These are phyloP conservation scores for Heritiera fomes DNA, from an alignment of 345 rosid genomes.

Conservation along the genomic window DNA sequence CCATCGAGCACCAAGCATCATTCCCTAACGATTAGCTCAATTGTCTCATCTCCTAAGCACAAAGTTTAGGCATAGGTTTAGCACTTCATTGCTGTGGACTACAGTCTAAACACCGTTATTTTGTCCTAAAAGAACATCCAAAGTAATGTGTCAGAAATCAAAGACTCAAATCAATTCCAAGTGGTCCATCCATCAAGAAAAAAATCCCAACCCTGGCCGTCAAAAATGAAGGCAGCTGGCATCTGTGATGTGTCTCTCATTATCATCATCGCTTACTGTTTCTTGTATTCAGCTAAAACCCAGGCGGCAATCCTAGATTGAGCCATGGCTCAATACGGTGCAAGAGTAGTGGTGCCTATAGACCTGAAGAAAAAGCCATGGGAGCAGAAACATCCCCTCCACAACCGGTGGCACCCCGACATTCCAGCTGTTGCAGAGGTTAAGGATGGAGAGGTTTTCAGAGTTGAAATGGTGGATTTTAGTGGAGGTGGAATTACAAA, in stretches of 20 bases:
- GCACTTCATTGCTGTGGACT: no score
- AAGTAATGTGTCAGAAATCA: background rate
- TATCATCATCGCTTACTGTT: background rate
- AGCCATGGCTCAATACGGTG: conserved; percentile 38
- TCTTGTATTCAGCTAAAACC: background rate
- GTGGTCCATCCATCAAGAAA: background rate
- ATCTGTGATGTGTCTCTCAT: background rate
- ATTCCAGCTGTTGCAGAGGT: conserved; percentile 53
- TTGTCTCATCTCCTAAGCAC: background rate
- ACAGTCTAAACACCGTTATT: background rate
- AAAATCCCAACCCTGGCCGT: background rate
- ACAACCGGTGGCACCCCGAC: conserved; percentile 69
- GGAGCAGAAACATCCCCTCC: conserved; percentile 54
- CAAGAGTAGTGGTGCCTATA: conserved; percentile 47
- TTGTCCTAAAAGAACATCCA: background rate
- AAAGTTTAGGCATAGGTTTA: background rate
- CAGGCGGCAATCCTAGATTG: background rate
- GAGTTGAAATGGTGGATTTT: conserved; percentile 66
- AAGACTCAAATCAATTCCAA: background rate
- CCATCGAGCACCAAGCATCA: background rate
- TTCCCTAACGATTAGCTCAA: background rate
- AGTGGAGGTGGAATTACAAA: conserved; percentile 46
- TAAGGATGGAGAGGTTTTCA: conserved; percentile 43
- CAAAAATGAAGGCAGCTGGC: background rate
- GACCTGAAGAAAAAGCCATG: conserved; percentile 64